Evolutionary conservation across 2,329 filamentous ascomycete genomes (phyloP).

Genomic region (Neofusicoccum ribis): DNA sequence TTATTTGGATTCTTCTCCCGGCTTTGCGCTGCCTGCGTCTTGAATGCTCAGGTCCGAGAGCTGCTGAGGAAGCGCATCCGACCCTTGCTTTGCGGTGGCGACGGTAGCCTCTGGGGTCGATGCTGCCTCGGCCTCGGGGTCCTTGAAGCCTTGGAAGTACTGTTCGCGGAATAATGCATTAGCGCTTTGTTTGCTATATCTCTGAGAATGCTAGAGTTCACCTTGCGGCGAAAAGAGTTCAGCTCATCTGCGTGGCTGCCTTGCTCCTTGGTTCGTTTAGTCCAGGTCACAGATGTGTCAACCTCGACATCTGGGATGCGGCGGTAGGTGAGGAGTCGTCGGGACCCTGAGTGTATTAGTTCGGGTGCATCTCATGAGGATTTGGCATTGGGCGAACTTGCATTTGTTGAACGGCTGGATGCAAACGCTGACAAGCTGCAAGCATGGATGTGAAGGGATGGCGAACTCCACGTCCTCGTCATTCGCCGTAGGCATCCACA

Average conservation of each 20-base stretch:
- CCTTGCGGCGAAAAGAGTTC: constrained; percentile 65
- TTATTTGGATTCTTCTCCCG: not conserved
- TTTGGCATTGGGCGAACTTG: constrained; percentile 42
- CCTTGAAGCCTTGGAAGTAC: constrained; percentile 44
- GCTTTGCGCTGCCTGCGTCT: not conserved
- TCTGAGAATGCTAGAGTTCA: constrained; percentile 20
- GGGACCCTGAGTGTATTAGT: constrained; percentile 65
- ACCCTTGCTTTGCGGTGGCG: not conserved
- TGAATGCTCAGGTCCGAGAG: not conserved
- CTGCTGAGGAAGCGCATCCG: not conserved
- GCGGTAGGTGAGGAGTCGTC: constrained; percentile 83
- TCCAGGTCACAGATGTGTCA: constrained; percentile 20
- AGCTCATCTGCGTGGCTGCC: constrained; percentile 63
- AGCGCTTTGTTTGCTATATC: not conserved
- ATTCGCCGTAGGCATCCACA: constrained; percentile 92
- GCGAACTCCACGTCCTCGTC: constrained; percentile 66
- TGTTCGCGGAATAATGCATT: not conserved
- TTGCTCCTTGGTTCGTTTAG: constrained; percentile 35
- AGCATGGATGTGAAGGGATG: constrained; percentile 72
- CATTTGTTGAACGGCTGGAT: constrained; percentile 86
- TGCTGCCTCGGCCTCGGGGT: constrained; percentile 18
- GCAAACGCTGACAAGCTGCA: constrained; percentile 74
- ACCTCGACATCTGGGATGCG: constrained; percentile 54
- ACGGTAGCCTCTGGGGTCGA: not conserved
- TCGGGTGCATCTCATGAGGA: constrained; percentile 28